Conservation (phyloP, 2,329 filamentous ascomycete genomes). For the Leptographium wingfieldii region DNA sequence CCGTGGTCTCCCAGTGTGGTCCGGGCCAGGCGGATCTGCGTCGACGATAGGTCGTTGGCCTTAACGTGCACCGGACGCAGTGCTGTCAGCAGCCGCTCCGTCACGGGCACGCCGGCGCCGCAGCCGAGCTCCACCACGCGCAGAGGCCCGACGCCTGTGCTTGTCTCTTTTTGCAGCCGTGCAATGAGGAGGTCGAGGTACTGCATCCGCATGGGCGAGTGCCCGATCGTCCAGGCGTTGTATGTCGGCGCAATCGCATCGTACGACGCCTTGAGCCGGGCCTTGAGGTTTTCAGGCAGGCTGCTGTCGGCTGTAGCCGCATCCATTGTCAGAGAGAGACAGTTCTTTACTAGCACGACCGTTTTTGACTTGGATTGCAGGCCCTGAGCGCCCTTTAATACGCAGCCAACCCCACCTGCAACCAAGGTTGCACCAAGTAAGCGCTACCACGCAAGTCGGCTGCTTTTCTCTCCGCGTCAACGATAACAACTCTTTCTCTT, state of each 20-base stretch:
- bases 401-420: too few species aligned
- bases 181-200: slow-evolving; percentile 23
- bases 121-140: slow-evolving; percentile 29
- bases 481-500: too few species aligned
- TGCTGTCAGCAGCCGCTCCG: slow-evolving; percentile 19
- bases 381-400: too few species aligned
- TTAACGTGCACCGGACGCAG: slow-evolving; percentile 15
- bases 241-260: slow-evolving; percentile 25
- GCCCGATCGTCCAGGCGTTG: slow-evolving; percentile 25
- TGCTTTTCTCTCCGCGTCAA: too few species aligned
- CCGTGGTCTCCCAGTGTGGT: slow-evolving; percentile 14
- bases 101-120: slow-evolving; percentile 26
- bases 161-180: slow-evolving; percentile 12
- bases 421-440: too few species aligned
- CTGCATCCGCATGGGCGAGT: slow-evolving; percentile 18
- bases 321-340: too few species aligned
- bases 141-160: background rate
- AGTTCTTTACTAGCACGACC: too few species aligned
- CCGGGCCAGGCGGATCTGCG: slow-evolving; percentile 23
- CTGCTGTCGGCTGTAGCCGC: background rate
- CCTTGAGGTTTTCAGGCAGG: slow-evolving; percentile 16
- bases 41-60: slow-evolving; percentile 29
- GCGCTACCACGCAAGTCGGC: too few species aligned
- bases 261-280: slow-evolving; percentile 18
- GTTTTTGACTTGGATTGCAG: too few species aligned